phyloP scores from a whole-genome alignment of 2,329 filamentous ascomycete species.

The Trichoderma gracile region DNA sequence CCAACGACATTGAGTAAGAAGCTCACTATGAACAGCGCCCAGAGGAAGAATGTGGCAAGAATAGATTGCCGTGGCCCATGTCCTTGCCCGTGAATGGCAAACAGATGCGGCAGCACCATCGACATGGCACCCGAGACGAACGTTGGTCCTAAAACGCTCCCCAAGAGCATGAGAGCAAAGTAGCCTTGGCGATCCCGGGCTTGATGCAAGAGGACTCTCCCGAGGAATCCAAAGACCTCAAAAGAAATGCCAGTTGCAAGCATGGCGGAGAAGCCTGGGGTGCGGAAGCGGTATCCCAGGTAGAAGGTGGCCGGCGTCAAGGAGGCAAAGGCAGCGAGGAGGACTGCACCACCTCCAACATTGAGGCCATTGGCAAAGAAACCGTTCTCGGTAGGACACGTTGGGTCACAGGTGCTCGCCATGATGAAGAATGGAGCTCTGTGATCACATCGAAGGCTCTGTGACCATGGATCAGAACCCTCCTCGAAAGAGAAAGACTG shows the following conservation, averaged over 20 bases:
- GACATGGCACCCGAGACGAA: conserved; percentile 49
- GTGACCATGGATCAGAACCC: conserved; percentile 19
- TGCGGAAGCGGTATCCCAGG: conserved; percentile 44
- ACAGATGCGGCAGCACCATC: conserved; percentile 47
- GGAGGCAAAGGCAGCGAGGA: conserved; percentile 44
- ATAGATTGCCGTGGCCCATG: conserved; percentile 42
- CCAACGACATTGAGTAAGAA: conserved; percentile 45
- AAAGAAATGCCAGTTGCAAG: conserved; percentile 46
- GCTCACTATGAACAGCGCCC: conserved; percentile 39
- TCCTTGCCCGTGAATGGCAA: conserved; percentile 49
- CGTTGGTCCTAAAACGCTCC: conserved; percentile 50
- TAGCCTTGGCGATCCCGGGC: conserved; percentile 38
- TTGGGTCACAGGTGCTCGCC: conserved; percentile 41
- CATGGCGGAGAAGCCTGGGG: conserved; percentile 44
- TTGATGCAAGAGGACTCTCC: conserved; percentile 45
- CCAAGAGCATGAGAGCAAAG: conserved; percentile 49
- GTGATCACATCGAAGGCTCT: conserved; percentile 33
- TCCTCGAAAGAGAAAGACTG: neutral
- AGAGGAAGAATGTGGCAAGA: conserved; percentile 40
- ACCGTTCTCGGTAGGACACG: conserved; percentile 40
- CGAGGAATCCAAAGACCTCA: conserved; percentile 50
- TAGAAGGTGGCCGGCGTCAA: conserved; percentile 43
- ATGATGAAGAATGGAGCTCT: conserved; percentile 34
- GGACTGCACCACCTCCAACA: conserved; percentile 43
- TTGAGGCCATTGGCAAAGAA: conserved; percentile 43